A percentile compares a stretch with the other conserved stretches of the same genome.
Evolutionary conservation across 805 yeast species (phyloP).

Genomic region (Saccharomyces eubayanus): DNA sequence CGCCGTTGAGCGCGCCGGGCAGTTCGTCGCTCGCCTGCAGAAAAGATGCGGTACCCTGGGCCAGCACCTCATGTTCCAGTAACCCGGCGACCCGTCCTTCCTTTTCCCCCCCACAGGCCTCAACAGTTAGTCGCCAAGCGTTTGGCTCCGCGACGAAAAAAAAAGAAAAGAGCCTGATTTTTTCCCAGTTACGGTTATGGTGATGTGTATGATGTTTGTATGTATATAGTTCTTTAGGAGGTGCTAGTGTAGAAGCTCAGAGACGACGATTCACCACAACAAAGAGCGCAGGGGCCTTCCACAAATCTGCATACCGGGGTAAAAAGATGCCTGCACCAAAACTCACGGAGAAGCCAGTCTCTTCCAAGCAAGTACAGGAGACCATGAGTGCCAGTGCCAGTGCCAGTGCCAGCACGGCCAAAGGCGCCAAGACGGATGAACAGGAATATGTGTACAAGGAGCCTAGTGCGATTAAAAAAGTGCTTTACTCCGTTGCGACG

Average conservation of each 20-base stretch:
- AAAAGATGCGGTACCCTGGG: slow-evolving; percentile 35
- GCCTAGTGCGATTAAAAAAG: slow-evolving; percentile 32
- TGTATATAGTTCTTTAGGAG: neutral
- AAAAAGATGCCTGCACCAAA: neutral
- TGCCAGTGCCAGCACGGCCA: neutral
- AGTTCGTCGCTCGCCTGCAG: slow-evolving; percentile 37
- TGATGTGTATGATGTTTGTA: neutral
- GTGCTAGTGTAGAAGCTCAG: neutral
- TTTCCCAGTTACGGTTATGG: too few species aligned
- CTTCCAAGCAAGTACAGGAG: neutral
- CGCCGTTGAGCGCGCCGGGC: slow-evolving; percentile 36
- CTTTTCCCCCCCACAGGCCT: neutral
- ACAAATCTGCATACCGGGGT: neutral
- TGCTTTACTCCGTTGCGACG: slow-evolving; percentile 44
- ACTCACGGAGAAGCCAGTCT: neutral
- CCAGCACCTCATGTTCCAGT: neutral
- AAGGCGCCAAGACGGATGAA: neutral
- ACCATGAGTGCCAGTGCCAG: neutral
- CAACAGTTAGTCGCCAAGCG: slow-evolving; percentile 3
- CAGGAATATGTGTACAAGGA: slow-evolving; percentile 26
- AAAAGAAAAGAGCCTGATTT: too few species aligned
- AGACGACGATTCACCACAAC: too few species aligned
- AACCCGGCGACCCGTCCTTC: neutral
- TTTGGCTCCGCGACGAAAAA: neutral
- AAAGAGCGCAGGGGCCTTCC: neutral